Percentiles rank a stretch among this genome's conserved stretches.
These are phyloP conservation scores for Lachnellula hyalina DNA, from an alignment of 2,329 filamentous ascomycete genomes.

Conservation along the genomic window DNA sequence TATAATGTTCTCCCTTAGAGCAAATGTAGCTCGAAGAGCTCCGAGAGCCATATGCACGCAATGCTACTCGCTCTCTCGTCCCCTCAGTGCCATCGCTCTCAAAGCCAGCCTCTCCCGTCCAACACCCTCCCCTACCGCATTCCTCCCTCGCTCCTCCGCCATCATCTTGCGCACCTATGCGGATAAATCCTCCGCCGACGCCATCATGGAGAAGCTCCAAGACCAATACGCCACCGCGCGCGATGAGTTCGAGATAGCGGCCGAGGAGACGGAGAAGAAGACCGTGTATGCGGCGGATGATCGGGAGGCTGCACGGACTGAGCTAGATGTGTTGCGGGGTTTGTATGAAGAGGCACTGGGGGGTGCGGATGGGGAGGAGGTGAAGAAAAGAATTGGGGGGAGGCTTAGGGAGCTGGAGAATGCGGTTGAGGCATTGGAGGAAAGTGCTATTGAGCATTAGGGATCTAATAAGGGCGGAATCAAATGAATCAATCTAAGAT, in stretches of 20 bases:
- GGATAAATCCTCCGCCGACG: constrained; percentile 18
- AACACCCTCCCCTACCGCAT: background rate
- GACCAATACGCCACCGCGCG: constrained; percentile 38
- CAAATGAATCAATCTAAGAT: background rate
- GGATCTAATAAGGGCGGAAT: background rate
- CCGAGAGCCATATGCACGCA: constrained; percentile 7
- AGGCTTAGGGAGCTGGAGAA: constrained; percentile 41
- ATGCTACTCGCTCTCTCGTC: constrained; percentile 7
- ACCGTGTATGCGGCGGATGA: constrained; percentile 43
- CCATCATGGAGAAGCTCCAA: constrained; percentile 22
- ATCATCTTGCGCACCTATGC: constrained; percentile 6
- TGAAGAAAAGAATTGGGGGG: constrained; percentile 38
- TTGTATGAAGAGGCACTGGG: constrained; percentile 30
- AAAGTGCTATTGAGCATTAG: constrained; percentile 34
- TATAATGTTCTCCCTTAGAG: constrained; percentile 20
- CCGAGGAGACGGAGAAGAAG: constrained; percentile 39
- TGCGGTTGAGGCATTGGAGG: constrained; percentile 39
- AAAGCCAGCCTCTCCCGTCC: background rate
- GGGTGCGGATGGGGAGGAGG: constrained; percentile 36
- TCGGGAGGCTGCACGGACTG: constrained; percentile 40
- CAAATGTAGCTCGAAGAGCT: constrained; percentile 8
- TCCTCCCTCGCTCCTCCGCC: background rate
- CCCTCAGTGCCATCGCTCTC: constrained; percentile 3
- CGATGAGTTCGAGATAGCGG: constrained; percentile 45
- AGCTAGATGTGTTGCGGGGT: constrained; percentile 34